Evolutionary conservation across 2,329 filamentous ascomycete species (phyloP).

Genomic region (Ascocoryne sarcoides): DNA sequence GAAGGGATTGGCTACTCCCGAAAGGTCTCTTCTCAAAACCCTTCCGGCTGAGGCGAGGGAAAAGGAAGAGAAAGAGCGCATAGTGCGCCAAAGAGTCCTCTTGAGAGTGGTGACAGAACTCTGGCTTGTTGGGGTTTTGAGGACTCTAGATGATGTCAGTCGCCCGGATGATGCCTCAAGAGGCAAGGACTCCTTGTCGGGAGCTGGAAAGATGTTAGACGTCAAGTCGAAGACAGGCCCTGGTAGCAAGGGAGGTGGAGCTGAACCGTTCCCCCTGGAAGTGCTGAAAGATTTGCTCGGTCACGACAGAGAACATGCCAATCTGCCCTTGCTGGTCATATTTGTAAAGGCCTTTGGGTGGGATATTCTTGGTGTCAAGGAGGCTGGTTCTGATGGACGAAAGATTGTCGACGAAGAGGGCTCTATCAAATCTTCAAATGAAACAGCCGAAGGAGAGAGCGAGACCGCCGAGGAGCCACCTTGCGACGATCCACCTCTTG

Average conservation of each 20-base stretch:
- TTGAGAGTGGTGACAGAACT: slow-evolving; percentile 88
- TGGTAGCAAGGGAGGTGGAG: slow-evolving; percentile 53
- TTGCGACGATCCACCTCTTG: slow-evolving; percentile 63
- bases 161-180: slow-evolving; percentile 52
- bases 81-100: slow-evolving; percentile 76
- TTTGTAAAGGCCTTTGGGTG: slow-evolving; percentile 96
- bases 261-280: slow-evolving; percentile 91
- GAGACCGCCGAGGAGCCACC: slow-evolving; percentile 39
- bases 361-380: slow-evolving; percentile 81
- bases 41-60: slow-evolving; percentile 76
- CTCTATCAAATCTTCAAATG: slow-evolving; percentile 40
- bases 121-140: slow-evolving; percentile 84
- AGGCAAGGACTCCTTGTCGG: slow-evolving; percentile 36
- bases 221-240: slow-evolving; percentile 46
- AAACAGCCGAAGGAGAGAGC: slow-evolving; percentile 36
- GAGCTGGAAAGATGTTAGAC: slow-evolving; percentile 52
- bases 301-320: slow-evolving; percentile 85
- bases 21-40: slow-evolving; percentile 72
- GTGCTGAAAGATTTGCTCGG: slow-evolving; percentile 95
- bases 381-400: slow-evolving; percentile 64
- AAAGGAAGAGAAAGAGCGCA: slow-evolving; percentile 89
- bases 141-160: slow-evolving; percentile 63
- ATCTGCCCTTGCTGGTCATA: slow-evolving; percentile 82
- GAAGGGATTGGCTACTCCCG: slow-evolving; percentile 82
- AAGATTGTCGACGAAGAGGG: slow-evolving; percentile 80